A percentile compares a stretch with the other conserved stretches of the same genome.
Evolutionary conservation across 1,284 basidiomycete species (phyloP).

Genomic region (Ceratobasidium sp.): DNA sequence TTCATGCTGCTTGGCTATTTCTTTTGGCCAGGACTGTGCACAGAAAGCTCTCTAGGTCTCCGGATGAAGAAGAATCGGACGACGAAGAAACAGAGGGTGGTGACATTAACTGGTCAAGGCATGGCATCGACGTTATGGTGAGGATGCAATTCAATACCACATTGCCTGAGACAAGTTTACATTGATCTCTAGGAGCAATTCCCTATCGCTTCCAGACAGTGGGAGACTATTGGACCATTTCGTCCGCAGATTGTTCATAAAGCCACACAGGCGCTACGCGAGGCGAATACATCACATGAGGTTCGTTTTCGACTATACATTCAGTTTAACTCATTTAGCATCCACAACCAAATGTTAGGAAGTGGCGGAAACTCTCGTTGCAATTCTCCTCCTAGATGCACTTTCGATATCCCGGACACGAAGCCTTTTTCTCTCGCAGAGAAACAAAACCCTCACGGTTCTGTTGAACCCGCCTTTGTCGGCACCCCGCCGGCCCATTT

Average conservation of each 20-base stretch:
- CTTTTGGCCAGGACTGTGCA: constrained; percentile 85
- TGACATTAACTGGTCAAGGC: constrained; percentile 61
- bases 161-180: constrained; percentile 21
- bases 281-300: constrained; percentile 49
- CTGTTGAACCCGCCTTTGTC: constrained; percentile 54
- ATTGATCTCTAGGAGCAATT: constrained; percentile 70
- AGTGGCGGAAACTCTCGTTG: constrained; percentile 77
- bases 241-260: constrained; percentile 85
- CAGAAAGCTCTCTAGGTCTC: constrained; percentile 68
- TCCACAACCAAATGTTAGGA: constrained; percentile 59
- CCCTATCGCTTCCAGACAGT: constrained; percentile 86
- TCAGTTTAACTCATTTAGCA: constrained; percentile 39
- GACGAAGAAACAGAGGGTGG: constrained; percentile 38
- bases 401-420: constrained; percentile 78
- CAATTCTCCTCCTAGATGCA: constrained; percentile 85
- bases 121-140: constrained; percentile 73
- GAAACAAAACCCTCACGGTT: constrained; percentile 70
- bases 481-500: constrained; percentile 41
- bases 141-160: constrained; percentile 45
- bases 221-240: constrained; percentile 86
- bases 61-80: constrained; percentile 66
- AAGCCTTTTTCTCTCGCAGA: constrained; percentile 74
- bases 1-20: constrained; percentile 87
- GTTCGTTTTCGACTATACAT: constrained; percentile 41
- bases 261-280: constrained; percentile 77